phyloP scores from a whole-genome alignment of 768 basidiomycete genomes.

The Tricholoma furcatifolium region DNA sequence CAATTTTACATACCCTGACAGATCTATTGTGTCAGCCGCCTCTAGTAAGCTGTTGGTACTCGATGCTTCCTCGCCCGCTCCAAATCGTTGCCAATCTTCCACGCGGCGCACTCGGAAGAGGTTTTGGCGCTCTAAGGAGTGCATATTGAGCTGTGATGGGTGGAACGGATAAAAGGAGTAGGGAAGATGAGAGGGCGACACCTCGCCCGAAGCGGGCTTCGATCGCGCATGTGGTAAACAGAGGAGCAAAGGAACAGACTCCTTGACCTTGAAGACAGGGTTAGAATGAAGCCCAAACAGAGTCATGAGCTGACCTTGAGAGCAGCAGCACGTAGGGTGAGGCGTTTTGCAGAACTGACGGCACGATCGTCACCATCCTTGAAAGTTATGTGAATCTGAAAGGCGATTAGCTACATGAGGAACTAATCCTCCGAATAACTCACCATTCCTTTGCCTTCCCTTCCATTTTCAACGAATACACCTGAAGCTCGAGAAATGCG shows the following conservation, averaged over 20 bases:
- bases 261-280: conserved; percentile 9
- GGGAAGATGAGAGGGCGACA: conserved; percentile 28
- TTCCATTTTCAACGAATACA: conserved; percentile 60
- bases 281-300: neutral
- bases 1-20: conserved; percentile 39
- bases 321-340: conserved; percentile 50
- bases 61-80: conserved; percentile 30
- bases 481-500: conserved; percentile 68
- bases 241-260: conserved; percentile 5
- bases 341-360: conserved; percentile 45
- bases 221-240: conserved; percentile 21
- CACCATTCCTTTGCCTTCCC: conserved; percentile 49
- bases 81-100: conserved; percentile 53
- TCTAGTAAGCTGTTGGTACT: conserved; percentile 37
- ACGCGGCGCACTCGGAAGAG: conserved; percentile 64
- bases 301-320: conserved; percentile 41
- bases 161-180: conserved; percentile 75
- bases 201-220: conserved; percentile 21
- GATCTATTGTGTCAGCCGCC: conserved; percentile 30
- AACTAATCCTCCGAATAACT: conserved; percentile 1
- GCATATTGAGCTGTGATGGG: conserved; percentile 46
- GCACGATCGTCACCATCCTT: conserved; percentile 34
- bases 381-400: conserved; percentile 58
- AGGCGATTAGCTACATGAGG: neutral
- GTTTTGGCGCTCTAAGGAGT: conserved; percentile 40